Evolutionary conservation across 768 basidiomycete species (phyloP).

Genomic region (Mycena alexandri): DNA sequence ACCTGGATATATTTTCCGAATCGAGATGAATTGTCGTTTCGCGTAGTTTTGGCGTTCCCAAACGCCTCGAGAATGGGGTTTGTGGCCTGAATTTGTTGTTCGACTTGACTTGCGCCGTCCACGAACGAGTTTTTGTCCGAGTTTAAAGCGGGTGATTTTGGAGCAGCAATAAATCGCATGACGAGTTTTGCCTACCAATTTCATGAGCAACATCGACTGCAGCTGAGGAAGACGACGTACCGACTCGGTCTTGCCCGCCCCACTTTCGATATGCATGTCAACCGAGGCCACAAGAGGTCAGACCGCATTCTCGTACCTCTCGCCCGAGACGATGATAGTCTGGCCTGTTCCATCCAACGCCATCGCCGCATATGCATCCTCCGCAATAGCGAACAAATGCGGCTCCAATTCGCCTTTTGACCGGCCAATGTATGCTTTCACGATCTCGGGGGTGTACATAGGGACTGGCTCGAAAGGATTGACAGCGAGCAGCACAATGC

Average conservation of each 20-base stretch:
- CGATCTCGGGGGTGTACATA: slow-evolving; percentile 96
- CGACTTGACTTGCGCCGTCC: slow-evolving; percentile 93
- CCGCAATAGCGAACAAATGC: slow-evolving; percentile 99
- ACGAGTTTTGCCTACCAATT: slow-evolving; percentile 90
- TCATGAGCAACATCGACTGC: neutral
- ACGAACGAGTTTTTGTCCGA: slow-evolving; percentile 80
- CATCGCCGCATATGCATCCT: slow-evolving; percentile 99
- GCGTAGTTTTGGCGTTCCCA: slow-evolving; percentile 99
- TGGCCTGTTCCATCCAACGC: slow-evolving; percentile 93
- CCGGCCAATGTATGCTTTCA: slow-evolving; percentile 94
- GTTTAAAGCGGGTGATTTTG: slow-evolving; percentile 82
- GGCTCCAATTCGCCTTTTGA: slow-evolving; percentile 96
- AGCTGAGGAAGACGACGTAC: slow-evolving; percentile 56
- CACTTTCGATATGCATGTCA: slow-evolving; percentile 62
- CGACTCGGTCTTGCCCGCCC: slow-evolving; percentile 99
- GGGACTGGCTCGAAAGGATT: slow-evolving; percentile 98
- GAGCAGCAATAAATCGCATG: slow-evolving; percentile 98
- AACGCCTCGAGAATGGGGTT: slow-evolving; percentile 99
- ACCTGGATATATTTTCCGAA: slow-evolving; percentile 99
- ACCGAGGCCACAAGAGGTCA: slow-evolving; percentile 11
- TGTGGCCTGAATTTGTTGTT: slow-evolving; percentile 96
- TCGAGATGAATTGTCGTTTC: slow-evolving; percentile 98
- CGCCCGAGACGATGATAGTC: slow-evolving; percentile 98
- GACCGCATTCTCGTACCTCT: slow-evolving; percentile 74
- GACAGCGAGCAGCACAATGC: slow-evolving; percentile 98